These are phyloP conservation scores for Colletotrichum cuscutae DNA, from an alignment of 2,329 filamentous ascomycete genomes.

Conservation along the genomic window DNA sequence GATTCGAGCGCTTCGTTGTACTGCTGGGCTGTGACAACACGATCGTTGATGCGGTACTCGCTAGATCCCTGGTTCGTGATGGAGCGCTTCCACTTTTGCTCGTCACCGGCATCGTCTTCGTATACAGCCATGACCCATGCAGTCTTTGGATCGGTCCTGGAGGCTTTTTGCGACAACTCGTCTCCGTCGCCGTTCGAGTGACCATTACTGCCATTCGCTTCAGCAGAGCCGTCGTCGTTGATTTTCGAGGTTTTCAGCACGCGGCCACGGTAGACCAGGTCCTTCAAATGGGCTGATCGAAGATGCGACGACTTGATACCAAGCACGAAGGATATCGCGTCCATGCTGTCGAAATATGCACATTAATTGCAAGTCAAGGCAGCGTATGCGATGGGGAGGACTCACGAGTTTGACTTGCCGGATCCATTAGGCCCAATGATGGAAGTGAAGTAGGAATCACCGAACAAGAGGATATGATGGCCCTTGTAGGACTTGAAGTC, in stretches of 20 bases:
- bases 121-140: slow-evolving; percentile 99
- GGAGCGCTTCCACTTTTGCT: slow-evolving; percentile 94
- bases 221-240: slow-evolving; percentile 87
- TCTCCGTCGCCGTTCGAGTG: slow-evolving; percentile 69
- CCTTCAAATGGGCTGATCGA: slow-evolving; percentile 91
- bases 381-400: slow-evolving; percentile 4
- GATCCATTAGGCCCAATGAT: slow-evolving; percentile 99
- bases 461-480: slow-evolving; percentile 92
- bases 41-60: slow-evolving; percentile 97
- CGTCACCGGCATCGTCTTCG: slow-evolving; percentile 94
- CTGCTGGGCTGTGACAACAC: slow-evolving; percentile 85
- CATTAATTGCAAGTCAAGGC: slow-evolving; percentile 37
- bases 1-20: slow-evolving; percentile 94
- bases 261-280: slow-evolving; percentile 94
- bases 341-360: slow-evolving; percentile 75
- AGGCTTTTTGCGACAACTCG: slow-evolving; percentile 68
- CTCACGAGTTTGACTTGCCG: slow-evolving; percentile 96
- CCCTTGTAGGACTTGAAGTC: slow-evolving; percentile 99
- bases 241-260: slow-evolving; percentile 93
- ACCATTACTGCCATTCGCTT: slow-evolving; percentile 71
- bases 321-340: slow-evolving; percentile 98
- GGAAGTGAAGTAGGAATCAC: slow-evolving; percentile 98
- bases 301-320: slow-evolving; percentile 99
- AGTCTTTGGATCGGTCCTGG: slow-evolving; percentile 86
- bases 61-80: slow-evolving; percentile 90